These are phyloP conservation scores for Citrullus mucosospermus DNA, from an alignment of 306 rosid species.

Conservation along the genomic window DNA sequence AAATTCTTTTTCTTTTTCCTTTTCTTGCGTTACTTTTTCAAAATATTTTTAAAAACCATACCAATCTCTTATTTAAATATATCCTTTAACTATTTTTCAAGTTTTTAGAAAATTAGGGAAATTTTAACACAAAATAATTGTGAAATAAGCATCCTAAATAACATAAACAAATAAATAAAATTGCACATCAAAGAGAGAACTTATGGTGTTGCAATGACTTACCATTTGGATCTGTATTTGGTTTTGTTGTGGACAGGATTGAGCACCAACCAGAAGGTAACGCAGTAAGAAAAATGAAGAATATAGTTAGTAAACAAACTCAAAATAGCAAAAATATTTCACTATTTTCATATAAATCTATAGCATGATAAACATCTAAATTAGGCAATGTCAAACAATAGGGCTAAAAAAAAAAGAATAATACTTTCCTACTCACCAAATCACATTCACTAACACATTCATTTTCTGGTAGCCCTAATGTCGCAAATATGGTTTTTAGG, in stretches of 20 bases:
- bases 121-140: too few relatives aligned
- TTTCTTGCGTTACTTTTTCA: too few relatives aligned
- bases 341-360: neutral
- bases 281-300: neutral
- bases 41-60: too few relatives aligned
- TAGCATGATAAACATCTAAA: neutral
- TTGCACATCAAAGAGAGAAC: neutral
- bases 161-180: neutral
- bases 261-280: conserved; percentile 5
- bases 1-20: too few relatives aligned
- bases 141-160: too few relatives aligned
- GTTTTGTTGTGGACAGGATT: conserved; percentile 7
- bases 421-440: neutral
- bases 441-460: too few relatives aligned
- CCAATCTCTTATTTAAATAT: too few relatives aligned
- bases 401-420: neutral
- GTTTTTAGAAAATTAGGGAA: too few relatives aligned
- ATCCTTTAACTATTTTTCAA: too few relatives aligned
- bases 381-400: neutral
- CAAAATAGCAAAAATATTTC: neutral
- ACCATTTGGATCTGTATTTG: conserved; percentile 71
- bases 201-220: conserved; percentile 1
- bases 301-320: neutral
- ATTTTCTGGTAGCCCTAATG: too few relatives aligned
- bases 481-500: too few relatives aligned